A percentile compares a stretch with the other conserved stretches of the same genome.
Conservation (phyloP, 73 alveolate genomes). For the Symbiodinium pilosum region DNA sequence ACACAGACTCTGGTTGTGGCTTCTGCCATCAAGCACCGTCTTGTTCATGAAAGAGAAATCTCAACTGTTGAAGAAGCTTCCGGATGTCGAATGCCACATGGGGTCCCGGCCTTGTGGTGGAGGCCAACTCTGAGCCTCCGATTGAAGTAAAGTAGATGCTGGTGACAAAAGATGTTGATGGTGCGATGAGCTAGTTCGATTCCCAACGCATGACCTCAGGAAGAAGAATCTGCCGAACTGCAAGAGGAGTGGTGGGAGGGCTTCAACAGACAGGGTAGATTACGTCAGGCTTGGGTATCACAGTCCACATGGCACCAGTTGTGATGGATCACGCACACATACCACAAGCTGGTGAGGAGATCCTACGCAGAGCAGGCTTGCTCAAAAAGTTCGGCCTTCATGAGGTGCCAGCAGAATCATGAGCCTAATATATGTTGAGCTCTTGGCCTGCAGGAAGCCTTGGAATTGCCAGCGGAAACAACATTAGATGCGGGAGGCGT, state of each 20-base stretch:
- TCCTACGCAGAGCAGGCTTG: not conserved
- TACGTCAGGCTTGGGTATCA: too few relatives aligned
- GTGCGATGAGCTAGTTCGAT: not conserved
- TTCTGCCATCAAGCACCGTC: too few relatives aligned
- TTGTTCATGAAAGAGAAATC: too few relatives aligned
- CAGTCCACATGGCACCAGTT: not conserved
- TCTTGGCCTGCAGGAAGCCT: too few relatives aligned
- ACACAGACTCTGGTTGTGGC: too few relatives aligned
- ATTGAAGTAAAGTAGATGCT: not conserved
- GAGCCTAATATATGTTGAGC: not conserved
- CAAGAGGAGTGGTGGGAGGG: not conserved
- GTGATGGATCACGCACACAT: not conserved
- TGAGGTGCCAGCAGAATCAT: not conserved
- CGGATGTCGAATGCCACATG: too few relatives aligned
- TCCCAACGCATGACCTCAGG: not conserved
- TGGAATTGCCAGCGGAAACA: too few relatives aligned
- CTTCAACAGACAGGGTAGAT: not conserved
- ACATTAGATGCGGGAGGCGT: too few relatives aligned
- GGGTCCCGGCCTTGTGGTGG: constrained; percentile 3
- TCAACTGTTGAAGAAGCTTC: too few relatives aligned
- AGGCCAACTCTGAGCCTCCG: not conserved
- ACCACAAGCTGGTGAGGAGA: not conserved
- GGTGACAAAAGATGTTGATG: too few relatives aligned
- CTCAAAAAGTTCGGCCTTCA: not conserved
- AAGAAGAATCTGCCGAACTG: not conserved